Base-by-base conservation (phyloP, 2,329 filamentous ascomycete species). In the Pseudogymnoascus sp. region DNA sequence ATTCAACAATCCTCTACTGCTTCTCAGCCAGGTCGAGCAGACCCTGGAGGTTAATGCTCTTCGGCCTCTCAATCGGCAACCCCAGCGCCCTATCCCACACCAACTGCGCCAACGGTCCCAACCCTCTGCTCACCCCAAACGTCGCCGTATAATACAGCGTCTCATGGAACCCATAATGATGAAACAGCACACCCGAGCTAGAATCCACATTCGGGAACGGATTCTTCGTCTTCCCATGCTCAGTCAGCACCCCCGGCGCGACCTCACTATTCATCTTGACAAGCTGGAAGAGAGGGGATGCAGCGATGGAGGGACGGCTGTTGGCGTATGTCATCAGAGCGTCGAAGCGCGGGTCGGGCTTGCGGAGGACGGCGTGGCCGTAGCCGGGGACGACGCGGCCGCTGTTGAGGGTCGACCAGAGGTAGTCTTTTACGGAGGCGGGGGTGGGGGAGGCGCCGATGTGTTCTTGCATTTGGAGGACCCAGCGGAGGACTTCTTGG, bases 161-260 rank as follows among this genome's bases (percentile, higher is more conserved):
- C 80, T 97, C 91, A 75, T 90, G 89, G 86, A 99, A 96, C 64
- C 93, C 94, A 75, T 96, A 99, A 80, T 97, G 92, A 78, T 97
- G 88, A 85, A 99, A 97, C 59, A 99, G 83, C 5, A 97, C 92
- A 67, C 94, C 94, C 0, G 92, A 96, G 67, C 86, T 88, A 59
- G 89, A 92, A 77, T 99, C 94, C 66, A 99, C 94, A 75, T 99
- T 99, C 67, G 94, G 94, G 78, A 93, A 96, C 1, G 94, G 92
- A 79, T 96, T 96, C 83, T 96, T 96, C 69, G 92, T 96, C 87
- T 97, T 97, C 76, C 94, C 94, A 74, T 99, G 94, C 79, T 97
- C 87, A 71, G 86, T 94, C 70, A 99, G 82, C 18, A 99, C 94
- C 61, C 85, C 84, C 14, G 94, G 94, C 0, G 94, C 94, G 67